Base-by-base conservation (phyloP, 441 rosid species). In the Croton setiger region DNA sequence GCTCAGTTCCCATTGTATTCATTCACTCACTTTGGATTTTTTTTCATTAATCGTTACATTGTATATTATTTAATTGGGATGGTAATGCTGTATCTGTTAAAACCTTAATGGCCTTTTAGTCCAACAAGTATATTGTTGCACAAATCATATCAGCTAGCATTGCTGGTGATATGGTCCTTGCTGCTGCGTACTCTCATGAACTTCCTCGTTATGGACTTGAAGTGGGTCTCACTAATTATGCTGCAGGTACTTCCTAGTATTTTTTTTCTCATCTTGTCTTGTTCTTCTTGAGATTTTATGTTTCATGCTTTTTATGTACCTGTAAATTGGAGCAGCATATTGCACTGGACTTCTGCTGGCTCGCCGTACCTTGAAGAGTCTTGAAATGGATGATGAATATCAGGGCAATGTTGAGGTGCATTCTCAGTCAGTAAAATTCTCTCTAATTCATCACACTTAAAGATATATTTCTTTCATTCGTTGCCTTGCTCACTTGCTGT, bases 261-360 rank as follows among this genome's bases (percentile, higher is more conserved):
- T 4, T 21, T 49, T 10, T 5, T 18, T 6, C 15, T 61, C 23
- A 33, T 49, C 21, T 7, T 36, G 20, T 14, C 20, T n/a, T 13
- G 10, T 51, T 69, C 8, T 11, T 41, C 51, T 41, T 54, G 8
- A 14, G 17, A 23, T 12, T 27, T 13, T 10, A 17, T 51, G 2
- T 49, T 49, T 10, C 60, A 27, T 27, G 60, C 12, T 20, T 7
- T 47, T 2, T 1, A 17, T 12, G 60, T 18, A 18, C 44, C 44
- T 65, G 33, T 2, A 39, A 44, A 56, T 14, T 18, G 41, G 66
- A n/a, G 33, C 77, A 93, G 96, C 98, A 21, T 93, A 93, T 75
- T 89, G 97, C 77, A 88, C 96, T 52, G 97, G 98, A 1, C 97
- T 93, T 69, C 88, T 93, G 7, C 79, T 93, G 90, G 97, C 97